phyloP scores from a whole-genome alignment of 768 basidiomycete species.

The Tricholoma terreum region DNA sequence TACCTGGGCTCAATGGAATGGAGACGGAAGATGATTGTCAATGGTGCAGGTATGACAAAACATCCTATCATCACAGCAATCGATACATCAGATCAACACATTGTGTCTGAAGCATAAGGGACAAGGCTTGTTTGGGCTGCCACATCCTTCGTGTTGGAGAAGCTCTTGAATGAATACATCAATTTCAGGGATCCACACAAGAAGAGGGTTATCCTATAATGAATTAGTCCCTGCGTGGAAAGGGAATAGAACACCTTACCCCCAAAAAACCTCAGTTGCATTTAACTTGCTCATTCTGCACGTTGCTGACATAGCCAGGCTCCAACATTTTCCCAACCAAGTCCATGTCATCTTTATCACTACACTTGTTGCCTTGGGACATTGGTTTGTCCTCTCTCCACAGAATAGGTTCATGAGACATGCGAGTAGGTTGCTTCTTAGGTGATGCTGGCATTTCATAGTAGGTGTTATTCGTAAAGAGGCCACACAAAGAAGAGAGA shows the following conservation, averaged over 20 bases:
- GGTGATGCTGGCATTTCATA: neutral
- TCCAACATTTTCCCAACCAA: too few species aligned
- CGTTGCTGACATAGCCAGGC: too few species aligned
- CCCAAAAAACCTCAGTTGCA: too few species aligned
- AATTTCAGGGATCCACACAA: neutral
- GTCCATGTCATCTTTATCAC: too few species aligned
- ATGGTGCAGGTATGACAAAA: neutral
- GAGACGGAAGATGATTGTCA: neutral
- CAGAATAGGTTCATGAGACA: neutral
- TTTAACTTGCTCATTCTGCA: too few species aligned
- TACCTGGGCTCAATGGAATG: slow-evolving; percentile 4
- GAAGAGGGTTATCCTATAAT: slow-evolving; percentile 1
- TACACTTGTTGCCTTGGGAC: too few species aligned
- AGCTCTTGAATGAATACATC: neutral
- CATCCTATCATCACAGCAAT: neutral
- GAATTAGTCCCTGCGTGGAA: neutral
- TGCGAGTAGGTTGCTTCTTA: neutral
- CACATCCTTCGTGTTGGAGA: neutral
- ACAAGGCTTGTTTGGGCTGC: neutral
- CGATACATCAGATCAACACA: neutral
- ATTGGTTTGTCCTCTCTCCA: neutral
- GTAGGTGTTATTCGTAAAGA: neutral
- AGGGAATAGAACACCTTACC: neutral
- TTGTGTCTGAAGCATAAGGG: neutral
- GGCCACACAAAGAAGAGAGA: neutral